Evolutionary conservation across 192 early-diverging fungal species (phyloP).

Genomic region (Rhizoclosmatium sp.): DNA sequence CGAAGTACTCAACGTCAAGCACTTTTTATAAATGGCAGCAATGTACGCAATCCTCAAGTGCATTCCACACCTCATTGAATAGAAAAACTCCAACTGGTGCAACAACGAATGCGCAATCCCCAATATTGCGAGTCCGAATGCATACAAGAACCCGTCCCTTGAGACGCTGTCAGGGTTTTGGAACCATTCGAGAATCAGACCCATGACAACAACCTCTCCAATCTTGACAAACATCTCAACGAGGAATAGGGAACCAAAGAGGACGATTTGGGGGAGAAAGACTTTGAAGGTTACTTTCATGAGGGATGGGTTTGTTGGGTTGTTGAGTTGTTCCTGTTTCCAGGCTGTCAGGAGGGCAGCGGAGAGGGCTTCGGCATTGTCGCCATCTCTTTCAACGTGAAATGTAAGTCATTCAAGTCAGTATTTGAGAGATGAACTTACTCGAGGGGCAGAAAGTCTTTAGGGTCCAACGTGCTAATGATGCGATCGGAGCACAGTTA

Average conservation of each 20-base stretch:
- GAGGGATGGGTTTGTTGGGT: conserved; percentile 30
- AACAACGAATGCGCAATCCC: conserved; percentile 44
- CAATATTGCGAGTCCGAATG: conserved; percentile 28
- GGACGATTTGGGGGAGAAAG: conserved; percentile 40
- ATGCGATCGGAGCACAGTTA: background rate
- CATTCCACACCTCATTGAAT: conserved; percentile 54
- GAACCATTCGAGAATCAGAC: conserved; percentile 56
- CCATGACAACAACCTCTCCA: conserved; percentile 46
- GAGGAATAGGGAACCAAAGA: conserved; percentile 43
- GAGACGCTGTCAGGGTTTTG: conserved; percentile 38
- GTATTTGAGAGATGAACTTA: background rate
- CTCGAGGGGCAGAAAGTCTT: conserved; percentile 50
- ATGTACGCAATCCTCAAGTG: conserved; percentile 56
- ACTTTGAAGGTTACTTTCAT: conserved; percentile 38
- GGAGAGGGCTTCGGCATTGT: conserved; percentile 46
- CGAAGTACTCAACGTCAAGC: conserved; percentile 51
- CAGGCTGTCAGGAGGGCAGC: conserved; percentile 39
- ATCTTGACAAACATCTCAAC: conserved; percentile 49
- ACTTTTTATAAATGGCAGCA: conserved; percentile 55
- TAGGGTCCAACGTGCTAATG: conserved; percentile 28
- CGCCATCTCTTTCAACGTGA: conserved; percentile 6
- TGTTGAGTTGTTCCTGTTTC: conserved; percentile 33
- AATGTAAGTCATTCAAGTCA: background rate
- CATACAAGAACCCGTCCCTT: conserved; percentile 43
- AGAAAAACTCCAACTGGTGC: conserved; percentile 46